phyloP scores from a whole-genome alignment of 305 asterid species.

The Lippia alba region DNA sequence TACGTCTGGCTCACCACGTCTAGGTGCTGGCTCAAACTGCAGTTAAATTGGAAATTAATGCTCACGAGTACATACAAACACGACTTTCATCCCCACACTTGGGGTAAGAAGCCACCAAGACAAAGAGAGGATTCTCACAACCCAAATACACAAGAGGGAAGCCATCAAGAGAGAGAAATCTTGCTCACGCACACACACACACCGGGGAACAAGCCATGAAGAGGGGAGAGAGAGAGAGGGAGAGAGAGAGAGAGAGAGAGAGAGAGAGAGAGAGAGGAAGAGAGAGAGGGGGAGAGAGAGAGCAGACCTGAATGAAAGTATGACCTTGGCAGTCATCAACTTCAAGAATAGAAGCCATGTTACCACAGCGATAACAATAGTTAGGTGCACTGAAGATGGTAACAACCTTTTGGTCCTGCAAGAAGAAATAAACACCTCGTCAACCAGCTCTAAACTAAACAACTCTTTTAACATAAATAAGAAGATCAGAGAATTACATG shows the following conservation, averaged over 20 bases:
- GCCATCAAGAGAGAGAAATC: neutral
- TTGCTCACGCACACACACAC: neutral
- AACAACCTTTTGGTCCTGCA: conserved; percentile 68
- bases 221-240: too few species aligned
- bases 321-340: conserved; percentile 61
- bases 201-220: neutral
- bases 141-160: neutral
- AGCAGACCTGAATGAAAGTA: conserved; percentile 59
- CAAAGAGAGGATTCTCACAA: neutral
- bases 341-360: conserved; percentile 65
- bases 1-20: conserved; percentile 70
- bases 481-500: conserved; percentile 46
- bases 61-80: too few species aligned
- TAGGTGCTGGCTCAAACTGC: conserved; percentile 72
- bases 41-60: neutral
- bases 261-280: too few species aligned
- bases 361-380: conserved; percentile 67
- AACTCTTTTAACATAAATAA: conserved; percentile 1
- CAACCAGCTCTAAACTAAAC: conserved; percentile 23
- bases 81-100: too few species aligned
- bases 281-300: conserved; percentile 28
- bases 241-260: too few species aligned
- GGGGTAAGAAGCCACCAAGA: too few species aligned
- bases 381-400: conserved; percentile 67
- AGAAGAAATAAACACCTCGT: conserved; percentile 33